These are phyloP conservation scores for Alnus glutinosa DNA, from an alignment of 306 rosid species.

Conservation along the genomic window DNA sequence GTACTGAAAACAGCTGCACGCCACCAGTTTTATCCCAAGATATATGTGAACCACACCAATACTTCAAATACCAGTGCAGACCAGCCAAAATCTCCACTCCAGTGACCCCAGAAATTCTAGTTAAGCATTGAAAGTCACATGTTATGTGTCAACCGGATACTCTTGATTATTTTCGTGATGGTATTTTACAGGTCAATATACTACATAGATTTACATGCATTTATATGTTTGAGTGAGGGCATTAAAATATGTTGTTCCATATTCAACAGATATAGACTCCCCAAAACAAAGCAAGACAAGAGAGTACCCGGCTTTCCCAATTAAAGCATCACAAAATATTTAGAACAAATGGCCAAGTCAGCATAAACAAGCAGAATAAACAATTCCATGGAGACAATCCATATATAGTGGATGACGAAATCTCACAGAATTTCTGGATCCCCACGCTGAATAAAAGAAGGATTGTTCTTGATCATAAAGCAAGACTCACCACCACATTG, in stretches of 20 bases:
- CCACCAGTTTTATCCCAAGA: conserved; percentile 97
- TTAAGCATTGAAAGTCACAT: conserved; percentile 21
- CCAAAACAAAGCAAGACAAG: not conserved
- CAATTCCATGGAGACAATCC: not conserved
- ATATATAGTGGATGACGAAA: not conserved
- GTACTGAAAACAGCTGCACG: conserved; percentile 62
- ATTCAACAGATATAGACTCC: not conserved
- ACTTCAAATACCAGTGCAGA: conserved; percentile 82
- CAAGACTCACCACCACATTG: conserved; percentile 71
- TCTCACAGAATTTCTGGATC: conserved; percentile 63
- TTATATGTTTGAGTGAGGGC: not conserved
- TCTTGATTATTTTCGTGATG: not conserved
- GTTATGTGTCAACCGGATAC: not conserved
- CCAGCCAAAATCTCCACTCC: conserved; percentile 86
- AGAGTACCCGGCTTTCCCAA: not conserved
- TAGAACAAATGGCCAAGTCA: not conserved
- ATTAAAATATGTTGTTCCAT: not conserved
- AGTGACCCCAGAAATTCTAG: conserved; percentile 66
- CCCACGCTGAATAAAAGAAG: conserved; percentile 39
- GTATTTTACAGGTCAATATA: not conserved
- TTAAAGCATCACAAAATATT: not conserved
- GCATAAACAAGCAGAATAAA: not conserved
- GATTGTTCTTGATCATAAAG: conserved; percentile 63
- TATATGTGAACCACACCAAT: conserved; percentile 73
- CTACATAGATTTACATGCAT: not conserved